A percentile compares a stretch with the other conserved stretches of the same genome.
These are phyloP conservation scores for Puccinia horiana DNA, from an alignment of 1,284 basidiomycete species.

Conservation along the genomic window DNA sequence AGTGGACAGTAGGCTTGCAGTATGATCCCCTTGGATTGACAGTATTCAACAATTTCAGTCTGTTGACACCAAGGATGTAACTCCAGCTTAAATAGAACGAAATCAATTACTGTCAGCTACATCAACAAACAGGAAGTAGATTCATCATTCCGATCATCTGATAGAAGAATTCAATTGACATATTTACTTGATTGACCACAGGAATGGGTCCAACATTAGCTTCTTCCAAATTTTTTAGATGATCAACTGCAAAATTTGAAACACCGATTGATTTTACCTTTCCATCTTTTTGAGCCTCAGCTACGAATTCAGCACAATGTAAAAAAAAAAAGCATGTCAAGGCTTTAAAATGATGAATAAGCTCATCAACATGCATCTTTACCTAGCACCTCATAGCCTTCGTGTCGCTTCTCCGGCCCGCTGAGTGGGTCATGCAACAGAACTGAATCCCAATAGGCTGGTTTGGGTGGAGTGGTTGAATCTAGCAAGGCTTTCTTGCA, in stretches of 20 bases:
- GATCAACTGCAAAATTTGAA: slow-evolving; percentile 73
- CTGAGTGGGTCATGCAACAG: slow-evolving; percentile 72
- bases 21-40: slow-evolving; percentile 68
- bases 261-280: slow-evolving; percentile 74
- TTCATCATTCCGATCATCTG: background rate
- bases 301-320: too few relatives aligned
- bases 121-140: too few relatives aligned
- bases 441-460: slow-evolving; percentile 71
- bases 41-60: slow-evolving; percentile 74
- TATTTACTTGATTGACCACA: slow-evolving; percentile 79
- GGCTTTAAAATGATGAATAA: slow-evolving; percentile 16
- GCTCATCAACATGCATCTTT: too few relatives aligned
- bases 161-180: background rate
- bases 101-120: too few relatives aligned
- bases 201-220: slow-evolving; percentile 67
- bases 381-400: slow-evolving; percentile 64
- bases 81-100: too few relatives aligned
- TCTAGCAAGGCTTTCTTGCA: slow-evolving; percentile 53
- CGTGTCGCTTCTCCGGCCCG: slow-evolving; percentile 66
- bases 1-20: slow-evolving; percentile 78
- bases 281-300: slow-evolving; percentile 66
- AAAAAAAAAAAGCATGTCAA: background rate
- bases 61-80: slow-evolving; percentile 84
- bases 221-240: slow-evolving; percentile 72
- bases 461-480: slow-evolving; percentile 48